Evolutionary conservation across 345 rosid genomes (phyloP).

Genomic region (Kernera saxatilis): DNA sequence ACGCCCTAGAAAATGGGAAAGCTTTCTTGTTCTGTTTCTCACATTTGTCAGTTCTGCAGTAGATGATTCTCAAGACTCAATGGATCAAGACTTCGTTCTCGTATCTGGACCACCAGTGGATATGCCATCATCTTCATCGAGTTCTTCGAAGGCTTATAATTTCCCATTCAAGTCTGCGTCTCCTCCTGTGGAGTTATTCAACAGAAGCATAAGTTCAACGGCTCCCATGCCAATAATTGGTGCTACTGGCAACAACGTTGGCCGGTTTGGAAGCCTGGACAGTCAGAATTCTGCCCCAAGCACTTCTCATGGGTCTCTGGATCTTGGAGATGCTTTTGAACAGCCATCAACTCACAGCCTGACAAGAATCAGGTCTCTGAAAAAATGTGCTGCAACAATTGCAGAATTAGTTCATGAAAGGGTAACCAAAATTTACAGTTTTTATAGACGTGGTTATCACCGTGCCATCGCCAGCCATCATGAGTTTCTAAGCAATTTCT

Average conservation of each 20-base stretch:
- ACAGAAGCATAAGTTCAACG: conserved; percentile 36
- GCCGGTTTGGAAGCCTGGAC: conserved; percentile 52
- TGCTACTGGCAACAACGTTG: conserved; percentile 32
- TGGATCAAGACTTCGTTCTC: conserved; percentile 87
- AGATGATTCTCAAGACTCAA: conserved; percentile 66
- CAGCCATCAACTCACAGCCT: conserved; percentile 62
- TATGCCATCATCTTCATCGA: conserved; percentile 48
- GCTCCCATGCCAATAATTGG: conserved; percentile 67
- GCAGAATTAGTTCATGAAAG: conserved; percentile 60
- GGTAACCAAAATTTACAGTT: conserved; percentile 35
- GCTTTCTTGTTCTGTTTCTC: conserved; percentile 10
- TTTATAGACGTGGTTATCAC: not conserved
- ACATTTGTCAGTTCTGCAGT: conserved; percentile 33
- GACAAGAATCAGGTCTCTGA: conserved; percentile 78
- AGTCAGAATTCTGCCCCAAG: conserved; percentile 63
- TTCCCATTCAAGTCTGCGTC: conserved; percentile 45
- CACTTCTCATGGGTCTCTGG: conserved; percentile 79
- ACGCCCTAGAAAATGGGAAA: not conserved
- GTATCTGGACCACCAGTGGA: conserved; percentile 84
- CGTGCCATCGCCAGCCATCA: not conserved
- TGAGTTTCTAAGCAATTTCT: not conserved
- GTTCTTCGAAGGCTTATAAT: conserved; percentile 51
- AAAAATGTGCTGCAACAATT: conserved; percentile 65
- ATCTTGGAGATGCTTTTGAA: conserved; percentile 62
- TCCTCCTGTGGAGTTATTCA: conserved; percentile 39